phyloP scores from a whole-genome alignment of 495 filamentous ascomycete genomes.

The Melanomma pulvis-pyrius region DNA sequence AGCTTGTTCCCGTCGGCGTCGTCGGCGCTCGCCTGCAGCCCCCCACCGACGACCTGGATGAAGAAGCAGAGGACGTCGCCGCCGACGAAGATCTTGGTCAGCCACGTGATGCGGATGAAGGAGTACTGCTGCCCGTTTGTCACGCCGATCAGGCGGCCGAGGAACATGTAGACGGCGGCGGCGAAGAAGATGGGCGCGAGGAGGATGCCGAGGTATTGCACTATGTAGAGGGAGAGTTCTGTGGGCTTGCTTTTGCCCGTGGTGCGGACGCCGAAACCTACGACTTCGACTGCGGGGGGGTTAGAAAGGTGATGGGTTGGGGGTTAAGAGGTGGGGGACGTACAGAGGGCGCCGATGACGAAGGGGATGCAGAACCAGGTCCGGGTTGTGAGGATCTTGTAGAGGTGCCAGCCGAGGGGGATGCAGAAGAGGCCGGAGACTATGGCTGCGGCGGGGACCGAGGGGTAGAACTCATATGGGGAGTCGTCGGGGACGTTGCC shows the following conservation, averaged over 20 bases:
- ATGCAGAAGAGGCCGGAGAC: neutral
- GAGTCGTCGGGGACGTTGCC: neutral
- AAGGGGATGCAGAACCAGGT: conserved; percentile 19
- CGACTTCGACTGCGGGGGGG: neutral
- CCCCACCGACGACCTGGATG: conserved; percentile 23
- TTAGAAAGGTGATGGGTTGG: neutral
- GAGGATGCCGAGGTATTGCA: conserved; percentile 40
- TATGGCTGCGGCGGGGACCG: neutral
- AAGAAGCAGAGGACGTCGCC: conserved; percentile 40
- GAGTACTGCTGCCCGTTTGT: conserved; percentile 25
- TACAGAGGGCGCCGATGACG: conserved; percentile 12
- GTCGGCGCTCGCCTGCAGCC: neutral
- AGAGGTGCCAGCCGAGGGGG: neutral
- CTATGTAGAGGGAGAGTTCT: conserved; percentile 36
- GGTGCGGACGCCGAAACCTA: conserved; percentile 21
- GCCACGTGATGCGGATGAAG: conserved; percentile 28
- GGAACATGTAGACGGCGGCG: conserved; percentile 46
- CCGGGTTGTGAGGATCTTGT: neutral
- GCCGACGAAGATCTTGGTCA: conserved; percentile 44
- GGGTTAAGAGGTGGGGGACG: neutral
- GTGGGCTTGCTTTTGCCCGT: neutral
- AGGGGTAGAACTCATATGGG: neutral
- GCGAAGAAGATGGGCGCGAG: conserved; percentile 40
- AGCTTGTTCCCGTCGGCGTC: conserved; percentile 7
- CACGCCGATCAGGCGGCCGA: conserved; percentile 39